phyloP scores from a whole-genome alignment of 2,329 filamentous ascomycete genomes.

The Botrytis deweyae region DNA sequence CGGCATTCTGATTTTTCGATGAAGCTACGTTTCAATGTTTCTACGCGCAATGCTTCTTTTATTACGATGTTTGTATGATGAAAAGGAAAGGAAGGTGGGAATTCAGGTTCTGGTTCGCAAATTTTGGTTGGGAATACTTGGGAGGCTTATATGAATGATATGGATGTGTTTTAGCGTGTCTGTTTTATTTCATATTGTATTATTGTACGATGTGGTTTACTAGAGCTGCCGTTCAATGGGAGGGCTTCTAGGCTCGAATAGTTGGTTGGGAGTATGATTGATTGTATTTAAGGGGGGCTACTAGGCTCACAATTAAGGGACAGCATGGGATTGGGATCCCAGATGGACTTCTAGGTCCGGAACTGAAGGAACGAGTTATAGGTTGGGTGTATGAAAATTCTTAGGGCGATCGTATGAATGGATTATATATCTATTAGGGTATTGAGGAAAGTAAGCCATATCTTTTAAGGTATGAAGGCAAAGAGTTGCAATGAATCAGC shows the following conservation, averaged over 20 bases:
- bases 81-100: background rate
- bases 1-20: conserved; percentile 17
- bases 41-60: conserved; percentile 19
- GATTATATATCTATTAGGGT: conserved; percentile 10
- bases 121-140: conserved; percentile 15
- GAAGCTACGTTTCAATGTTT: conserved; percentile 22
- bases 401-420: background rate
- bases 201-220: conserved; percentile 10
- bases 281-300: conserved; percentile 5
- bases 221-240: conserved; percentile 16
- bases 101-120: conserved; percentile 11
- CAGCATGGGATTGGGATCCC: background rate
- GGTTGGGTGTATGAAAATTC: background rate
- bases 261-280: background rate
- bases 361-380: background rate
- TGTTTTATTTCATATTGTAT: conserved; percentile 16
- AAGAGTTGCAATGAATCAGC: conserved; percentile 14
- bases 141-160: conserved; percentile 13
- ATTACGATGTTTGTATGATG: conserved; percentile 21
- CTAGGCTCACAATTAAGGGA: conserved; percentile 8
- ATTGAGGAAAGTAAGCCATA: background rate
- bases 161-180: conserved; percentile 13
- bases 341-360: conserved; percentile 9
- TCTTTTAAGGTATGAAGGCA: conserved; percentile 3
- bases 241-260: conserved; percentile 16